Base-by-base conservation (phyloP, 1,284 basidiomycete genomes). In the Trichosporon asahii region DNA sequence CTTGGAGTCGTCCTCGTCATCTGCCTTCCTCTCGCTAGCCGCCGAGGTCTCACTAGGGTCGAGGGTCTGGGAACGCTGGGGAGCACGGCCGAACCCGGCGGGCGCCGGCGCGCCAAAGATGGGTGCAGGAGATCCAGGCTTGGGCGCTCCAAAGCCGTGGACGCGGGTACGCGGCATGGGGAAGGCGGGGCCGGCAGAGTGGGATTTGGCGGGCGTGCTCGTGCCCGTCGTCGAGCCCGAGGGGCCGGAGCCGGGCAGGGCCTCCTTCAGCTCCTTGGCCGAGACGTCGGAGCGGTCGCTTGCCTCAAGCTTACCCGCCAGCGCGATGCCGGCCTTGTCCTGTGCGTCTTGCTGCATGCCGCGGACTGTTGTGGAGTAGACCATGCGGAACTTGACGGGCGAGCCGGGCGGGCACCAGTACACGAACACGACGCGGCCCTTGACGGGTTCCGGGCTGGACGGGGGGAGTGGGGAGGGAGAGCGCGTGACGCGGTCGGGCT, bases 351-450 rank as follows among this genome's bases (percentile, higher is more conserved):
- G 85, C 75, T 88, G 89, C 15, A 90, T 85, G 23, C 87, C 82
- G 9, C 86, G 77, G 4, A 88, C 87, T 14, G 88, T 89, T 0
- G 90, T 90, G 0, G 92, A 92, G 82, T 94, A 95, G 46, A 95
- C 79, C 91, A 96, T 94, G 66, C 93, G 88, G 74, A 89, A 86
- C 78, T 92, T 92, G 82, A 95, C 87, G 1, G 91, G 90, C 1
- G 91, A 93, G 12, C 84, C 80, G 1, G 89, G 87, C 0, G 94
- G 94, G 80, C 94, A 95, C 40, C 90, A 91, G 83, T 96, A 96
- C 71, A 95, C 91, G 82, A 93, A 94, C 49, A 92, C 90, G n/a
- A 84, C 79, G 63, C 79, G 69, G 31, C 81, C 81, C 71, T 81
- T 80, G 53, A 65, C 68, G 29, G 67, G 73, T n/a, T 67, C 64